A percentile compares a stretch with the other conserved stretches of the same genome.
Evolutionary conservation across 1,284 basidiomycete species (phyloP).

Genomic region (Microbotryomycetes sp.): DNA sequence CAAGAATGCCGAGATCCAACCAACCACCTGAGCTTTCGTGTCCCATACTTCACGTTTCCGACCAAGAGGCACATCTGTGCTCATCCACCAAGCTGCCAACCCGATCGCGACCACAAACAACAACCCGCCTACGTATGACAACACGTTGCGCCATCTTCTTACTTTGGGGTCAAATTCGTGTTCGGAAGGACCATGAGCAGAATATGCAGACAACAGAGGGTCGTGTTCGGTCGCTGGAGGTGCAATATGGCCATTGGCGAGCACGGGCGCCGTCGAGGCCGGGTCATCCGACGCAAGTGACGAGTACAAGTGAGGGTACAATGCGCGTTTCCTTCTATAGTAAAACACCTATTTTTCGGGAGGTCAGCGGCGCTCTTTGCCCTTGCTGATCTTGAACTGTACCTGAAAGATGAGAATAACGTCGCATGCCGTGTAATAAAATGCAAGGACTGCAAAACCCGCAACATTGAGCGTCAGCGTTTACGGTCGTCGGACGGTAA

Average conservation of each 20-base stretch:
- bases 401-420: slow-evolving; percentile 33
- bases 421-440: slow-evolving; percentile 32
- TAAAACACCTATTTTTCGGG: slow-evolving; percentile 14
- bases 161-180: slow-evolving; percentile 7
- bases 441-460: neutral
- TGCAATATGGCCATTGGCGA: neutral
- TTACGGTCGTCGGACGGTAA: neutral
- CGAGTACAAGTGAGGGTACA: slow-evolving; percentile 30
- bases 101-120: slow-evolving; percentile 28
- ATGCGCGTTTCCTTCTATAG: slow-evolving; percentile 32
- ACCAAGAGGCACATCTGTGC: slow-evolving; percentile 1
- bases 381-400: neutral
- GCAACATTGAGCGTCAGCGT: neutral
- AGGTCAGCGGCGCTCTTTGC: neutral
- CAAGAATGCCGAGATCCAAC: slow-evolving; percentile 34
- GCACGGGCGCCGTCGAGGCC: neutral
- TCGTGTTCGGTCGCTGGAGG: slow-evolving; percentile 3
- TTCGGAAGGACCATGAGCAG: slow-evolving; percentile 14
- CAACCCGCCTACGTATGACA: slow-evolving; percentile 26
- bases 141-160: slow-evolving; percentile 12
- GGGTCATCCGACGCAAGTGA: neutral
- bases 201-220: slow-evolving; percentile 30
- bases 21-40: slow-evolving; percentile 34
- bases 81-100: slow-evolving; percentile 23
- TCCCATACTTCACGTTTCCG: slow-evolving; percentile 33